Evolutionary conservation across 2,329 filamentous ascomycete genomes (phyloP).

Genomic region (Aspergillus ibericus): DNA sequence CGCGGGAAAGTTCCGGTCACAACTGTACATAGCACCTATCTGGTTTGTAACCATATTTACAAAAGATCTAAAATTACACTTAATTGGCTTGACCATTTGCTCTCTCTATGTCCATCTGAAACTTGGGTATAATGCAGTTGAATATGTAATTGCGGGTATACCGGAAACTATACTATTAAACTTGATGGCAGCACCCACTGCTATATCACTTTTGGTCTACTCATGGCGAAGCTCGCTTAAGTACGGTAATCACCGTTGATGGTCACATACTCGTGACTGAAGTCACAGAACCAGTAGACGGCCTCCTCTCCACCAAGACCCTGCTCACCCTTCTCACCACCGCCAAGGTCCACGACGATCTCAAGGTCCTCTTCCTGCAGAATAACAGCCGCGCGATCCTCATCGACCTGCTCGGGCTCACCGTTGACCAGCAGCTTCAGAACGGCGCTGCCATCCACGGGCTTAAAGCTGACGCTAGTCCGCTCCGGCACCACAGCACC

Average conservation of each 20-base stretch:
- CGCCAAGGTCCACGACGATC: conserved; percentile 60
- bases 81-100: conserved; percentile 17
- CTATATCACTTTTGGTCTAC: background rate
- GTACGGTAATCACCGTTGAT: conserved; percentile 69
- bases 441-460: conserved; percentile 56
- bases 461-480: conserved; percentile 63
- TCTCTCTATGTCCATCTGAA: background rate
- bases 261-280: conserved; percentile 68
- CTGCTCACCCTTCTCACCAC: conserved; percentile 45
- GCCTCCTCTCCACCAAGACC: conserved; percentile 53
- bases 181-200: background rate
- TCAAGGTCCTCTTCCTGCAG: conserved; percentile 63
- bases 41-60: conserved; percentile 39
- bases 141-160: background rate
- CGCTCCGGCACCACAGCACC: conserved; percentile 53
- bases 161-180: background rate
- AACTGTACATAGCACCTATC: conserved; percentile 30
- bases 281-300: conserved; percentile 66
- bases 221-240: conserved; percentile 26
- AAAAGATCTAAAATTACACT: conserved; percentile 30
- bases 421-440: conserved; percentile 61
- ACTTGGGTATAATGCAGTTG: background rate
- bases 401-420: conserved; percentile 63
- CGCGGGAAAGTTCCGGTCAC: conserved; percentile 16
- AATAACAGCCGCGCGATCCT: conserved; percentile 59